Conservation (phyloP, 2,329 filamentous ascomycete species). For the Claviceps arundinis region DNA sequence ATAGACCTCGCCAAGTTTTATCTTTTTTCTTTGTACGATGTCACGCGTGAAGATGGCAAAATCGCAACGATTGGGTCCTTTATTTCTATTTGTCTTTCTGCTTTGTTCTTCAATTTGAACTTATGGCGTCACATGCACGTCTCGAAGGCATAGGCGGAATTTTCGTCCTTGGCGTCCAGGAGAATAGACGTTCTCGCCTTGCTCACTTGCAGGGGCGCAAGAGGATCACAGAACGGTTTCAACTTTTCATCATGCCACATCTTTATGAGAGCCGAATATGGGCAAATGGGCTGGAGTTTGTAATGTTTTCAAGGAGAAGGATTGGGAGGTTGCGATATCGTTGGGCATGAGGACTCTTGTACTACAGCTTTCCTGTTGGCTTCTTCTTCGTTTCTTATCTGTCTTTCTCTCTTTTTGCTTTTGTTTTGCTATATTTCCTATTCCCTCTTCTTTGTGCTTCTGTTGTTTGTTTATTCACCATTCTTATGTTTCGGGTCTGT, state of each 20-base stretch:
- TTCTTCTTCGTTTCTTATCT: not conserved
- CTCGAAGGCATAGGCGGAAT: not conserved
- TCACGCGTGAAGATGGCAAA: not conserved
- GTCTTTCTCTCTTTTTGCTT: not conserved
- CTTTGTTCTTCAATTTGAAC: not conserved
- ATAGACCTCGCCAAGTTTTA: not conserved
- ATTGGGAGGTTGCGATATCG: not conserved
- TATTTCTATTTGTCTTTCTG: not conserved
- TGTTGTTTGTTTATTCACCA: too few relatives aligned
- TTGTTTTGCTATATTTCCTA: too few relatives aligned
- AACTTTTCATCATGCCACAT: too few relatives aligned
- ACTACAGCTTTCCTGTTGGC: not conserved
- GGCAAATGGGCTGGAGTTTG: too few relatives aligned
- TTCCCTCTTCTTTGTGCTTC: too few relatives aligned
- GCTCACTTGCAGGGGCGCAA: too few relatives aligned
- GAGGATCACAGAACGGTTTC: too few relatives aligned
- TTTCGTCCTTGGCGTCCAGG: too few relatives aligned
- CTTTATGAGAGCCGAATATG: too few relatives aligned
- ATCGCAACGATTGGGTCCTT: not conserved
- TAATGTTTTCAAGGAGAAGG: too few relatives aligned
- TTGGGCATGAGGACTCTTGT: not conserved
- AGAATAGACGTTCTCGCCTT: too few relatives aligned
- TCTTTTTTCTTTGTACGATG: not conserved
- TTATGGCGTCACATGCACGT: not conserved
- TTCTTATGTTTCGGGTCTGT: too few relatives aligned